phyloP scores from a whole-genome alignment of 139 green algal species.

The Chara braunii region DNA sequence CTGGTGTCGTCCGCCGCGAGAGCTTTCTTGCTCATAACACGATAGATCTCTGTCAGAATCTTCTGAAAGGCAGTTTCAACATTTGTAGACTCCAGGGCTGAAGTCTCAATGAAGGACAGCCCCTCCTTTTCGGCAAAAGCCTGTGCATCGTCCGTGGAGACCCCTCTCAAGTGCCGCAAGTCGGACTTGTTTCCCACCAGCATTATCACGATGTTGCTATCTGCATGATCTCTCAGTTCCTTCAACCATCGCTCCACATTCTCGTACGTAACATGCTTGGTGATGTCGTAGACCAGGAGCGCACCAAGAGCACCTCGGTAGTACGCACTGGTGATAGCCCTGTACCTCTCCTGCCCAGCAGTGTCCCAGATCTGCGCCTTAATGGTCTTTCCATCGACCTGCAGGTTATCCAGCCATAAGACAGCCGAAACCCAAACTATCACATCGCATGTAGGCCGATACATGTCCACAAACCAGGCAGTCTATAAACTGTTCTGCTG shows the following conservation, averaged over 20 bases:
- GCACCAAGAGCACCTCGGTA: conserved; percentile 95
- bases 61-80: conserved; percentile 95
- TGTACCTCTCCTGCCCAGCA: conserved; percentile 92
- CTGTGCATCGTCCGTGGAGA: conserved; percentile 82
- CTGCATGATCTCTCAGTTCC: conserved; percentile 93
- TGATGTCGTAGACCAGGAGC: conserved; percentile 98
- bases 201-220: conserved; percentile 98
- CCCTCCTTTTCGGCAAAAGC: conserved; percentile 70
- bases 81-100: conserved; percentile 93
- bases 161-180: conserved; percentile 82
- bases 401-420: too few relatives aligned
- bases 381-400: conserved; percentile 98
- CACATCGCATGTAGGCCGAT: too few relatives aligned
- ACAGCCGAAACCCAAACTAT: too few relatives aligned
- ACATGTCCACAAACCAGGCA: too few relatives aligned
- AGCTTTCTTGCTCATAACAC: conserved; percentile 91
- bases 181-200: conserved; percentile 98
- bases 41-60: conserved; percentile 96
- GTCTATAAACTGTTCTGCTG: too few relatives aligned
- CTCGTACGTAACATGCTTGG: conserved; percentile 92
- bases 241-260: conserved; percentile 98
- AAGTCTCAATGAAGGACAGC: conserved; percentile 97
- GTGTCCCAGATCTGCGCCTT: conserved; percentile 99
- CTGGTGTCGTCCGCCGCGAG: conserved; percentile 13
- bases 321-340: conserved; percentile 98